Evolutionary conservation across 345 rosid genomes (phyloP).

Genomic region (Eucalyptus marginata): DNA sequence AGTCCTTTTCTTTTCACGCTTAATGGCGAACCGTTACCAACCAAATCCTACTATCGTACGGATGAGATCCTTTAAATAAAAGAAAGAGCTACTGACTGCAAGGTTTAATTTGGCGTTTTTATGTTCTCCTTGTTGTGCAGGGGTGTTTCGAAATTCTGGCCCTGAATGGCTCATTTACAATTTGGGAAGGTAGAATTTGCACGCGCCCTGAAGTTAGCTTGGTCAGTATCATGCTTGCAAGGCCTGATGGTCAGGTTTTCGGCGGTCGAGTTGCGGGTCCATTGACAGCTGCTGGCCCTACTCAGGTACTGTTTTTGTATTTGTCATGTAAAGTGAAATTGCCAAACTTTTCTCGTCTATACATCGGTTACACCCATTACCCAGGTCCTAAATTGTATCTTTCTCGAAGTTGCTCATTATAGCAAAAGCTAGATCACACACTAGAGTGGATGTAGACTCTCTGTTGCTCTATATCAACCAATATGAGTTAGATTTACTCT

Average conservation of each 20-base stretch:
- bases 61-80: no score
- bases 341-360: not conserved
- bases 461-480: not conserved
- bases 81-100: not conserved
- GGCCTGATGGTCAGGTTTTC: conserved; percentile 17
- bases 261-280: conserved; percentile 32
- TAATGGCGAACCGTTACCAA: no score
- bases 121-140: not conserved
- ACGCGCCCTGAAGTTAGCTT: not conserved
- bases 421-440: not conserved
- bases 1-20: no score
- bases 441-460: not conserved
- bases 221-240: conserved; percentile 14
- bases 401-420: not conserved
- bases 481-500: not conserved
- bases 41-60: no score
- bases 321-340: not conserved
- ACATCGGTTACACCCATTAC: not conserved
- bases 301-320: conserved; percentile 7
- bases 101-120: not conserved
- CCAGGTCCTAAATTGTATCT: not conserved
- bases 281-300: conserved; percentile 12
- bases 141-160: conserved; percentile 13
- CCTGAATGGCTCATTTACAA: conserved; percentile 9
- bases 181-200: not conserved